Conservation (phyloP, 2,329 filamentous ascomycete species). For the Ceratocystis destructans region DNA sequence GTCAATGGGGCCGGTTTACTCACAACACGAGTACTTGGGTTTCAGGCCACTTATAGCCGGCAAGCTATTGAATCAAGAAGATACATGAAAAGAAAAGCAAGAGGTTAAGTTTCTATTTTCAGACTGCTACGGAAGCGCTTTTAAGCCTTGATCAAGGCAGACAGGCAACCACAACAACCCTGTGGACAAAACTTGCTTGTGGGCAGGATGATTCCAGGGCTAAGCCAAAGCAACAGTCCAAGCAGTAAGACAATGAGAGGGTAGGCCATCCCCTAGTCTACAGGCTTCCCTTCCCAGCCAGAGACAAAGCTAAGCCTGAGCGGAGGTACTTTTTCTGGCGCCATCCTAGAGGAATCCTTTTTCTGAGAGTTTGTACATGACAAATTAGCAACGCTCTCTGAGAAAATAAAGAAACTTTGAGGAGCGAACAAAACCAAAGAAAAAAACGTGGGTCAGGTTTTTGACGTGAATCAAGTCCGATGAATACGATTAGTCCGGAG, state of each 20-base stretch:
- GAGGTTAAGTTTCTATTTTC: conserved; percentile 4
- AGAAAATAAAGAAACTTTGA: not conserved
- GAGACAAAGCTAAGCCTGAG: not conserved
- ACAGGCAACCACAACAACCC: not conserved
- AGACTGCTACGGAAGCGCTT: not conserved
- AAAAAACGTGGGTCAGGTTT: not conserved
- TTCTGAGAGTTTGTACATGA: not conserved
- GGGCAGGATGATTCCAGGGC: not conserved
- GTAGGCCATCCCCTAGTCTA: not conserved
- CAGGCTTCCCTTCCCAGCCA: not conserved
- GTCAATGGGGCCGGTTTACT: no score
- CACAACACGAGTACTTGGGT: not conserved
- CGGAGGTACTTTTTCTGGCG: no score
- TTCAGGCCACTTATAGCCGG: not conserved
- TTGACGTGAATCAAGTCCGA: not conserved
- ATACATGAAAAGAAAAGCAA: not conserved
- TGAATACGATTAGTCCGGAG: not conserved
- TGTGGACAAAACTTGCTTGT: not conserved
- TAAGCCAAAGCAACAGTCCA: not conserved
- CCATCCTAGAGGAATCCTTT: not conserved
- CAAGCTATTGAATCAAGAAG: not conserved
- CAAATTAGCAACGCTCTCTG: not conserved
- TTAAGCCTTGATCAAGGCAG: conserved; percentile 3
- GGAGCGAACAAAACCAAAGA: not conserved
- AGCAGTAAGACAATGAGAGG: not conserved